A percentile compares a stretch with the other conserved stretches of the same genome.
Evolutionary conservation across 768 basidiomycete genomes (phyloP).

Genomic region (Neoboletus subvelutipes): DNA sequence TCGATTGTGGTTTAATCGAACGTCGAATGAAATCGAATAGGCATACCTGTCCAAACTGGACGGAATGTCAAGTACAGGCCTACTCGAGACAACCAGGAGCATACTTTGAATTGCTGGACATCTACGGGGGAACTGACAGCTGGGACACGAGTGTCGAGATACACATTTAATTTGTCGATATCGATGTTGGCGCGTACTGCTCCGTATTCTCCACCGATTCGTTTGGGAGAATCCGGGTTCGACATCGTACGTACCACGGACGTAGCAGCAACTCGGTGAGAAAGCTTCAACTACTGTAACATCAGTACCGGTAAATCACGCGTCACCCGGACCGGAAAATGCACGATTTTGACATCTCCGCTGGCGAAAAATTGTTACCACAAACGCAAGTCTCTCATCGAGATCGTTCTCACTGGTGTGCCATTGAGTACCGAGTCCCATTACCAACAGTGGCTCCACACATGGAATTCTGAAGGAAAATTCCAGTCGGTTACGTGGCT

Average conservation of each 20-base stretch:
- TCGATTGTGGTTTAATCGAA: constrained; percentile 2
- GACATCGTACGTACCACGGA: constrained; percentile 29
- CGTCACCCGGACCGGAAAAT: neutral
- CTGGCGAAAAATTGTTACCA: neutral
- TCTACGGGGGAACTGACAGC: constrained; percentile 61
- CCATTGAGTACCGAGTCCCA: neutral
- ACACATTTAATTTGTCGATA: constrained; percentile 58
- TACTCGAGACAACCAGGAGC: constrained; percentile 17
- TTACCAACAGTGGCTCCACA: neutral
- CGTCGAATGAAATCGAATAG: neutral
- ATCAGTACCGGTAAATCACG: neutral
- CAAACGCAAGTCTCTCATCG: neutral
- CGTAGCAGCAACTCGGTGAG: neutral
- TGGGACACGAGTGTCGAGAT: constrained; percentile 57
- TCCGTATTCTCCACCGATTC: constrained; percentile 76
- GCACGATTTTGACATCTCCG: too few relatives aligned
- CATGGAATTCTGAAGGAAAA: neutral
- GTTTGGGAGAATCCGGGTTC: constrained; percentile 32
- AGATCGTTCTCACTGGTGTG: neutral
- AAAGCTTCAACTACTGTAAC: neutral
- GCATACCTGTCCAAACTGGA: constrained; percentile 83
- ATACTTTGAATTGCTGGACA: constrained; percentile 92
- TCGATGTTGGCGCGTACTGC: constrained; percentile 71
- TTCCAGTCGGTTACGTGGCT: neutral
- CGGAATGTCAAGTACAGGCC: constrained; percentile 1